Evolutionary conservation across 345 rosid species (phyloP).

Genomic region (Arabis hirsuta): DNA sequence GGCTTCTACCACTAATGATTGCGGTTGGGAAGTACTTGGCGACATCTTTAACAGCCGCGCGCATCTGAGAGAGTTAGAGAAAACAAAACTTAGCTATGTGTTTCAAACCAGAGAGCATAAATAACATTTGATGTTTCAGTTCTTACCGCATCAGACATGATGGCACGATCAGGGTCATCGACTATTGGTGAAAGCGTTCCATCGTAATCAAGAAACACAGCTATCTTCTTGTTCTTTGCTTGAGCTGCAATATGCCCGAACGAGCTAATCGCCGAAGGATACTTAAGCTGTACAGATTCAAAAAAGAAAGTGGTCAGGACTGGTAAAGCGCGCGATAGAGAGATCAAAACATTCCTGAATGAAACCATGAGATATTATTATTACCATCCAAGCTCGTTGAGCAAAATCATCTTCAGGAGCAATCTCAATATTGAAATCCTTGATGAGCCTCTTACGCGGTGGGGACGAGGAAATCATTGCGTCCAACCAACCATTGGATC

Average conservation of each 20-base stretch:
- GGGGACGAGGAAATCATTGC: slow-evolving; percentile 98
- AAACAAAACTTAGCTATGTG: background rate
- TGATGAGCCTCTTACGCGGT: slow-evolving; percentile 77
- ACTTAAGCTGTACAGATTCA: slow-evolving; percentile 58
- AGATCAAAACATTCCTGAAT: background rate
- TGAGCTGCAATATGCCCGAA: slow-evolving; percentile 61
- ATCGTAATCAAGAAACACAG: slow-evolving; percentile 86
- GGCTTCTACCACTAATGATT: slow-evolving; percentile 93
- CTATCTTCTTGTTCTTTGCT: slow-evolving; percentile 81
- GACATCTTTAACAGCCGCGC: slow-evolving; percentile 77
- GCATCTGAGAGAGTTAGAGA: slow-evolving; percentile 62
- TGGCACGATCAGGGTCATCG: slow-evolving; percentile 88
- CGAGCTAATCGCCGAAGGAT: slow-evolving; percentile 84
- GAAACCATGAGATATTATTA: slow-evolving; percentile 8
- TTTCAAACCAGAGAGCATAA: background rate
- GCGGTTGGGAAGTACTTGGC: slow-evolving; percentile 90
- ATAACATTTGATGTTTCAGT: background rate
- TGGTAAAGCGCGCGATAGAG: too few relatives aligned
- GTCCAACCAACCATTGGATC: slow-evolving; percentile 89
- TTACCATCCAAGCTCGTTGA: slow-evolving; percentile 80
- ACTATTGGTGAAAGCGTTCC: slow-evolving; percentile 99
- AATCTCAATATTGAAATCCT: slow-evolving; percentile 58
- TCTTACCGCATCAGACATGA: slow-evolving; percentile 81
- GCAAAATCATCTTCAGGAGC: slow-evolving; percentile 71
- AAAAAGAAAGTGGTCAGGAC: background rate